Conservation (phyloP, 2,329 filamentous ascomycete genomes). For the Epicoccum nigrum region DNA sequence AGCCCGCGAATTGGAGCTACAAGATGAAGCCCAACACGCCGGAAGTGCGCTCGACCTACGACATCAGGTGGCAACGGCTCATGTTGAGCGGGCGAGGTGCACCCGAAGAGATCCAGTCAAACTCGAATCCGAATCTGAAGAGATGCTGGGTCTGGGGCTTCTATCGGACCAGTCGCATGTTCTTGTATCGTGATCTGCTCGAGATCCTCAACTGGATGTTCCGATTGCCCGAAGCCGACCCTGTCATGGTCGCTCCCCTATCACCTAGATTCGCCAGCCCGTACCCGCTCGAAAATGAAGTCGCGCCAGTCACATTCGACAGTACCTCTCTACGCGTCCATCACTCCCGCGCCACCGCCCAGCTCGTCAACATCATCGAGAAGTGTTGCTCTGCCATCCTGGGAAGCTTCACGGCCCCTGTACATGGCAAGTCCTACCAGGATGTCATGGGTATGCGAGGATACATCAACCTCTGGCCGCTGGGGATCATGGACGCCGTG, state of each 20-base stretch:
- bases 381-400: slow-evolving; percentile 33
- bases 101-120: slow-evolving; percentile 35
- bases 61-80: slow-evolving; percentile 32
- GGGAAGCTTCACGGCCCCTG: slow-evolving; percentile 32
- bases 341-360: slow-evolving; percentile 25
- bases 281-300: slow-evolving; percentile 8
- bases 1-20: slow-evolving; percentile 30
- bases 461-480: slow-evolving; percentile 35
- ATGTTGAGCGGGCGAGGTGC: slow-evolving; percentile 31
- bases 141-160: slow-evolving; percentile 38
- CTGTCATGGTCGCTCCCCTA: not conserved
- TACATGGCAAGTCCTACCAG: slow-evolving; percentile 28
- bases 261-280: slow-evolving; percentile 10
- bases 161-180: slow-evolving; percentile 37
- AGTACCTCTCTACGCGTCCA: slow-evolving; percentile 22
- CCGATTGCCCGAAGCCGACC: slow-evolving; percentile 24
- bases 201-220: slow-evolving; percentile 44
- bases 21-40: slow-evolving; percentile 30
- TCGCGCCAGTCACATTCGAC: slow-evolving; percentile 15
- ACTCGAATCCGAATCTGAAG: slow-evolving; percentile 30
- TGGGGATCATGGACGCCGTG: slow-evolving; percentile 36
- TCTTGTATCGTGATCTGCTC: slow-evolving; percentile 35
- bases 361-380: slow-evolving; percentile 33
- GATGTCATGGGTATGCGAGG: slow-evolving; percentile 38
- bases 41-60: slow-evolving; percentile 25